phyloP scores from a whole-genome alignment of 2,329 filamentous ascomycete genomes.

The Sarocladium oryzae region DNA sequence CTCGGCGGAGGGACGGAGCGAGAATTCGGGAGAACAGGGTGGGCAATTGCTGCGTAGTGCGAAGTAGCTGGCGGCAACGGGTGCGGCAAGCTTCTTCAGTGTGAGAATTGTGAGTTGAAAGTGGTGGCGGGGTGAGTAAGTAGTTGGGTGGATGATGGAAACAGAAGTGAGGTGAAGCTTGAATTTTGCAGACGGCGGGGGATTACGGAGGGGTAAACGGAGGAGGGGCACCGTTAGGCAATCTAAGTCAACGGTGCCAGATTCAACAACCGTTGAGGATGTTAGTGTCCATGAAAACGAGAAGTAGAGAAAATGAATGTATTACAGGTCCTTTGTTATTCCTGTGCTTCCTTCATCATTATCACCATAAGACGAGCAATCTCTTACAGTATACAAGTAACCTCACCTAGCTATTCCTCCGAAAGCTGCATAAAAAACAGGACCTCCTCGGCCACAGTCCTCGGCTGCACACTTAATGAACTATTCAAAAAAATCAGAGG shows the following conservation, averaged over 20 bases:
- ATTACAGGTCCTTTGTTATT: too few species aligned
- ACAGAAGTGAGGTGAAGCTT: background rate
- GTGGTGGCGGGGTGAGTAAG: background rate
- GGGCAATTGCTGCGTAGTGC: background rate
- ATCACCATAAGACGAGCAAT: too few species aligned
- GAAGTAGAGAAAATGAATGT: too few species aligned
- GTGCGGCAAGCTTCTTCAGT: slow-evolving; percentile 4
- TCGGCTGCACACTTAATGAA: too few species aligned
- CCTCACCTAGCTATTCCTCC: too few species aligned
- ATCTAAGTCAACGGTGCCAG: background rate
- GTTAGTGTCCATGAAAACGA: too few species aligned
- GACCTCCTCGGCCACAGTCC: too few species aligned
- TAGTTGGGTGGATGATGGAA: background rate
- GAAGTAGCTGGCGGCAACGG: slow-evolving; percentile 20
- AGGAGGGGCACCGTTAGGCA: background rate
- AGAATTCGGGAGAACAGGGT: slow-evolving; percentile 6
- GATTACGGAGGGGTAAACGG: background rate
- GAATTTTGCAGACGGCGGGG: slow-evolving; percentile 1
- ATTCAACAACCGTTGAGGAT: background rate
- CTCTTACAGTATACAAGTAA: too few species aligned
- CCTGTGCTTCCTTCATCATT: too few species aligned
- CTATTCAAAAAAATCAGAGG: too few species aligned
- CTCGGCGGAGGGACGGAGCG: background rate
- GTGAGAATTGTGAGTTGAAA: background rate
- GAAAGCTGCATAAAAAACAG: too few species aligned